A percentile compares a stretch with the other conserved stretches of the same genome.
Evolutionary conservation across 2,329 filamentous ascomycete species (phyloP).

Genomic region (Emmonsiellopsis sp.): DNA sequence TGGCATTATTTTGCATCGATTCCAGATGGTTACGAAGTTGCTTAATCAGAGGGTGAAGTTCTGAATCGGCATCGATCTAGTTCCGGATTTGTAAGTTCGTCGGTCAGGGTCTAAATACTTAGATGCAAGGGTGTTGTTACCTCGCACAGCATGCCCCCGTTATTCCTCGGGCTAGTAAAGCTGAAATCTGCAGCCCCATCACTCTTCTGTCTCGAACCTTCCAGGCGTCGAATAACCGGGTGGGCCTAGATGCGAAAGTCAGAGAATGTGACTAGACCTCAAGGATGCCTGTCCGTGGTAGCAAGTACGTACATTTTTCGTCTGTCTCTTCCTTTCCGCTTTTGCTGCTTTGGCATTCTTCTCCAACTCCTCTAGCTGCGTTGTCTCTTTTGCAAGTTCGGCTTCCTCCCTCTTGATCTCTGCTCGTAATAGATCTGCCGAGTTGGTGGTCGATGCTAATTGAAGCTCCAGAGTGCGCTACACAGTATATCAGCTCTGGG

Average conservation of each 20-base stretch:
- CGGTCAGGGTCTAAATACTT: neutral
- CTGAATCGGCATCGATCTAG: slow-evolving; percentile 25
- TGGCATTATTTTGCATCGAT: slow-evolving; percentile 36
- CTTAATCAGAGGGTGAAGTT: slow-evolving; percentile 26
- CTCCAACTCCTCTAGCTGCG: slow-evolving; percentile 33
- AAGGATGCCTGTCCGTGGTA: neutral
- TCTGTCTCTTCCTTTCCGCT: slow-evolving; percentile 30
- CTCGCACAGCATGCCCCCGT: slow-evolving; percentile 23
- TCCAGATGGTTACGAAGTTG: slow-evolving; percentile 35
- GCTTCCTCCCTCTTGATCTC: slow-evolving; percentile 36
- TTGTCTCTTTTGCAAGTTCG: slow-evolving; percentile 31
- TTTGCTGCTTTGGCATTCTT: slow-evolving; percentile 34
- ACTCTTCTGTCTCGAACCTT: slow-evolving; percentile 14
- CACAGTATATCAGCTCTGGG: slow-evolving; percentile 7
- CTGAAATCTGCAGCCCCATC: slow-evolving; percentile 19
- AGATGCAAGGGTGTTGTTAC: slow-evolving; percentile 16
- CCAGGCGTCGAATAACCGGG: slow-evolving; percentile 29
- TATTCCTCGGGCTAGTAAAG: slow-evolving; percentile 18
- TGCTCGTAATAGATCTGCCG: slow-evolving; percentile 30
- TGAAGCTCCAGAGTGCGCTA: slow-evolving; percentile 31
- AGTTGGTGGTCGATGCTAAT: slow-evolving; percentile 31
- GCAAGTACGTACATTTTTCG: slow-evolving; percentile 27
- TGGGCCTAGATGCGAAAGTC: slow-evolving; percentile 24
- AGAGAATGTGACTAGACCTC: slow-evolving; percentile 1
- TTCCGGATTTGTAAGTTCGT: slow-evolving; percentile 20